phyloP scores from a whole-genome alignment of 371 early-diverging fungal species.

The Circinella umbellata region DNA sequence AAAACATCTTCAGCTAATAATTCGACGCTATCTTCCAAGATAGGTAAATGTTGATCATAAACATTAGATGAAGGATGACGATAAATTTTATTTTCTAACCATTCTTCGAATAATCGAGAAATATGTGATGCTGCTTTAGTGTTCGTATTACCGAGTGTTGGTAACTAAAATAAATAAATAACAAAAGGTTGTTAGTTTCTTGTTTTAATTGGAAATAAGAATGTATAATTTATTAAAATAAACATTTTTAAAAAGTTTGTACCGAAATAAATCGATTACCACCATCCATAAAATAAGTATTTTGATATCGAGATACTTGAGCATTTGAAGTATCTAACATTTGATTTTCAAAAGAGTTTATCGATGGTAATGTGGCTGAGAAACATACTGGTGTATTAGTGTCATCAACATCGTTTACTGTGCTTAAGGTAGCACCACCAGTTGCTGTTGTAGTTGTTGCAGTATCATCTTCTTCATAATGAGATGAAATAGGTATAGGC shows the following conservation, averaged over 20 bases:
- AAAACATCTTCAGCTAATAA: conserved; percentile 35
- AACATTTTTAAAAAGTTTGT: not conserved
- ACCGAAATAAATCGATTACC: conserved; percentile 35
- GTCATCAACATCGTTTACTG: conserved; percentile 13
- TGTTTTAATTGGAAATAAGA: not conserved
- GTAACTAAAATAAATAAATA: conserved; percentile 24
- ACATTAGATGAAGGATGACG: conserved; percentile 14
- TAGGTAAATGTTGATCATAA: conserved; percentile 20
- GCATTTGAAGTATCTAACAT: conserved; percentile 9
- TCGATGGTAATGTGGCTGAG: not conserved
- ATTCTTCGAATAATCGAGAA: conserved; percentile 40
- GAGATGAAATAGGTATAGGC: conserved; percentile 14
- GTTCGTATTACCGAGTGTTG: conserved; percentile 30
- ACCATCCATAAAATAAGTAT: conserved; percentile 45
- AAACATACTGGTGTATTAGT: not conserved
- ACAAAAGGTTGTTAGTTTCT: conserved; percentile 16
- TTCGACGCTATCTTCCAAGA: conserved; percentile 37
- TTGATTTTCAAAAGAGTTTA: conserved; percentile 10
- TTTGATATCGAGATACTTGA: conserved; percentile 21
- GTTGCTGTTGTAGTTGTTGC: conserved; percentile 26
- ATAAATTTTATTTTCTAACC: conserved; percentile 33
- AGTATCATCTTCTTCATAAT: conserved; percentile 35
- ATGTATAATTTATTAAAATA: not conserved
- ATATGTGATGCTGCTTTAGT: conserved; percentile 30
- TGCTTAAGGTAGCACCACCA: conserved; percentile 15